Evolutionary conservation across 2,329 filamentous ascomycete genomes (phyloP).

Genomic region (Neobulgaria alba): DNA sequence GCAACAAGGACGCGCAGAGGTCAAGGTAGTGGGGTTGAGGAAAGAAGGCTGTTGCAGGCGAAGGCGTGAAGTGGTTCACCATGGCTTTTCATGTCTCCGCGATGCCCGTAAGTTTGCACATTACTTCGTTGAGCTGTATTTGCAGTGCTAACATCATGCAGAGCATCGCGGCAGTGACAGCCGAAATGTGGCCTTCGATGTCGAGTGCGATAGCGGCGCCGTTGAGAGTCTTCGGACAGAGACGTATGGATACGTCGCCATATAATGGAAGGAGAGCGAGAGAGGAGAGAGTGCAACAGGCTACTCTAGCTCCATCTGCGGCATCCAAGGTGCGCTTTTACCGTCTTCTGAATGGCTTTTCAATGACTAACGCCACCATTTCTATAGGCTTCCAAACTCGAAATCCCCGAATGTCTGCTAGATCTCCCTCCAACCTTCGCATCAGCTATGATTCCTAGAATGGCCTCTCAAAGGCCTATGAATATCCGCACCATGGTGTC

Average conservation of each 20-base stretch:
- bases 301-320: constrained; percentile 2
- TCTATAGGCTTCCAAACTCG: constrained; percentile 7
- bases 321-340: constrained; percentile 6
- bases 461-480: constrained; percentile 9
- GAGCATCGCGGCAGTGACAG: constrained; percentile 36
- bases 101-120: constrained; percentile 17
- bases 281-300: constrained; percentile 2
- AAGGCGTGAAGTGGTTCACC: neutral
- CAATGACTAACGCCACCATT: constrained; percentile 5
- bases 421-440: constrained; percentile 13
- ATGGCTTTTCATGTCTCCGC: constrained; percentile 25
- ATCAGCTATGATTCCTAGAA: constrained; percentile 11
- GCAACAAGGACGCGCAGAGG: neutral
- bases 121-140: no score
- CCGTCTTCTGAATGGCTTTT: neutral
- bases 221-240: constrained; percentile 28
- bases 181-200: constrained; percentile 36
- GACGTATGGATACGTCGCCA: constrained; percentile 11
- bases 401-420: constrained; percentile 15
- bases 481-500: constrained; percentile 11
- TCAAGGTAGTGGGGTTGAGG: neutral
- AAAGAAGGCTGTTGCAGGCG: constrained; percentile 1
- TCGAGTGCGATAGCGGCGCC: constrained; percentile 31
- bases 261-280: constrained; percentile 8
- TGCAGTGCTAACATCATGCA: constrained; percentile 26